A percentile compares a stretch with the other conserved stretches of the same genome.
Evolutionary conservation across 768 basidiomycete species (phyloP).

Genomic region (Phallus indusiatus): DNA sequence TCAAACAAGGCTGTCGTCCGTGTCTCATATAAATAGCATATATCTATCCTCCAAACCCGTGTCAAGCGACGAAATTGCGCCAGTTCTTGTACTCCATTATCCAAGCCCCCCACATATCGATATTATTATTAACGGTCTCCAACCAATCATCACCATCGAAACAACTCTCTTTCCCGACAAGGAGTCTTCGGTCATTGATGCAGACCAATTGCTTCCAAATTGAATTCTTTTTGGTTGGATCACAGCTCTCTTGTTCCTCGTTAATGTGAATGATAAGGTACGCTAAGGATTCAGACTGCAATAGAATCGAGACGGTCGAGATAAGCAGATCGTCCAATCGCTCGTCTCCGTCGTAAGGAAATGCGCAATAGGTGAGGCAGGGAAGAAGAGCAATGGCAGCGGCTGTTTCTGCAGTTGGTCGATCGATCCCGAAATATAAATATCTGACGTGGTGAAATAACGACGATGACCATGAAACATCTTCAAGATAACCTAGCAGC

Average conservation of each 20-base stretch:
- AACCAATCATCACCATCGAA: constrained; percentile 6
- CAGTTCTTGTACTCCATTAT: neutral
- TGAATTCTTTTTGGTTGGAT: constrained; percentile 1
- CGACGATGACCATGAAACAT: constrained; percentile 5
- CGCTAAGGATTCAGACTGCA: neutral
- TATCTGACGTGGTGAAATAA: neutral
- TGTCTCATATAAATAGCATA: neutral
- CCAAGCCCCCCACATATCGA: neutral
- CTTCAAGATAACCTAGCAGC: constrained; percentile 5
- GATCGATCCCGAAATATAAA: constrained; percentile 6
- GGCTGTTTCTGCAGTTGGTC: constrained; percentile 3
- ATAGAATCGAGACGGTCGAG: neutral
- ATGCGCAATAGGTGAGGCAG: constrained; percentile 1
- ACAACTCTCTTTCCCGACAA: constrained; percentile 3
- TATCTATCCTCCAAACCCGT: neutral
- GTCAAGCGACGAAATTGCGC: neutral
- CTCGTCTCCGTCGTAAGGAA: constrained; percentile 9
- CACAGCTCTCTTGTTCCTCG: neutral
- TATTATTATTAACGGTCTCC: neutral
- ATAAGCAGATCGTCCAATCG: neutral
- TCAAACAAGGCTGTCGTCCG: no score
- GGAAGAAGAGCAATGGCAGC: neutral
- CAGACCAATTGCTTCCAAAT: constrained; percentile 2
- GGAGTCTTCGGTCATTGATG: neutral
- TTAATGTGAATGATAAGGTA: constrained; percentile 4